These are phyloP conservation scores for Xylaria grammica DNA, from an alignment of 495 filamentous ascomycete genomes.

Conservation along the genomic window DNA sequence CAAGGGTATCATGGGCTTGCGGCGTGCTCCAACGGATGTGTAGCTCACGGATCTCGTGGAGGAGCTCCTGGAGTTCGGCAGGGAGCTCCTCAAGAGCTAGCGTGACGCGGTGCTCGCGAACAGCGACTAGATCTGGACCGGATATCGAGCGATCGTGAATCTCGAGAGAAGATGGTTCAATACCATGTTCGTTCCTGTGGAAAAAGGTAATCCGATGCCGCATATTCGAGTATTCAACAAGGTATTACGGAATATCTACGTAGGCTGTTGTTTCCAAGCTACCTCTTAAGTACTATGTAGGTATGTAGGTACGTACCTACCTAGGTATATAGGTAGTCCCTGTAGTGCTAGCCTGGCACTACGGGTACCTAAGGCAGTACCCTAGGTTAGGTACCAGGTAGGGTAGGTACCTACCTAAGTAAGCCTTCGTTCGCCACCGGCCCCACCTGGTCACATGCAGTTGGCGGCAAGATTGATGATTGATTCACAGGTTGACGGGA, in stretches of 20 bases:
- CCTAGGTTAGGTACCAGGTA: too few relatives aligned
- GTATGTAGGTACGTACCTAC: too few relatives aligned
- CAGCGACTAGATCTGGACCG: conserved; percentile 63
- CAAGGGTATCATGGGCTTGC: conserved; percentile 56
- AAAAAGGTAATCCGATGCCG: conserved; percentile 85
- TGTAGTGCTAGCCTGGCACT: too few relatives aligned
- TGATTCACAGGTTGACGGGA: too few relatives aligned
- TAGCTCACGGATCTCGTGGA: conserved; percentile 72
- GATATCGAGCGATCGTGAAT: conserved; percentile 56
- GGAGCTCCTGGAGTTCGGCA: conserved; percentile 63
- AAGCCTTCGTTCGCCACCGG: too few relatives aligned
- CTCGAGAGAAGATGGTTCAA: conserved; percentile 64
- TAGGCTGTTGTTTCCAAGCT: not conserved
- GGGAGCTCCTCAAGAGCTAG: conserved; percentile 76
- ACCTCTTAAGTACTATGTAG: too few relatives aligned
- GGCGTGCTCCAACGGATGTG: conserved; percentile 80
- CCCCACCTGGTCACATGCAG: too few relatives aligned
- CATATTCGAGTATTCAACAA: conserved; percentile 58
- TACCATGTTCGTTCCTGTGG: conserved; percentile 62
- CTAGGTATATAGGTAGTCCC: too few relatives aligned
- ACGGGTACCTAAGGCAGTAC: too few relatives aligned
- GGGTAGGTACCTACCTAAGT: too few relatives aligned
- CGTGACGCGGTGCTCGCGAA: conserved; percentile 81
- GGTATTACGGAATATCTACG: not conserved
- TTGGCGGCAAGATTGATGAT: too few relatives aligned